These are phyloP conservation scores for Lipomyces yamanashiensis DNA, from an alignment of 805 yeast species.

Conservation along the genomic window DNA sequence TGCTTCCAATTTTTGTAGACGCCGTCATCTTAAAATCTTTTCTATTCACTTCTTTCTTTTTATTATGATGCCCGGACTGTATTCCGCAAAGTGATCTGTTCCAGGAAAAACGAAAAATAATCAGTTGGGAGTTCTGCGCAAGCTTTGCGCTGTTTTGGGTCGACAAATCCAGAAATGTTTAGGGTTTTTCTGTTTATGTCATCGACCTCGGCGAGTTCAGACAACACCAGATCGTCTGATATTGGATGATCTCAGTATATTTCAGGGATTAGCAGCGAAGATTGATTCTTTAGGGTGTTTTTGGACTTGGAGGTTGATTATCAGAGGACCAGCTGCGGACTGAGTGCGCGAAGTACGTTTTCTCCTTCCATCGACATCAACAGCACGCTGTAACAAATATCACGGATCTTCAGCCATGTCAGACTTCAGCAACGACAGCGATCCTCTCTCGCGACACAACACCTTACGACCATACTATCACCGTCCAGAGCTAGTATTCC, in stretches of 20 bases:
- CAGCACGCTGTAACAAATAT: neutral
- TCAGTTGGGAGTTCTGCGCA: neutral
- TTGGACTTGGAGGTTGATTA: neutral
- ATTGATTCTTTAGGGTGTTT: no score
- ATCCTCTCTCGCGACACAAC: constrained; percentile 1
- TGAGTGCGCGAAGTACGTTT: no score
- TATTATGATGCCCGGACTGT: neutral
- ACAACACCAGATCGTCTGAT: no score
- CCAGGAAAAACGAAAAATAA: neutral
- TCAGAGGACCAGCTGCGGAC: neutral
- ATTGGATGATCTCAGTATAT: no score
- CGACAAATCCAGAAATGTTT: no score
- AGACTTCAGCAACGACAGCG: neutral
- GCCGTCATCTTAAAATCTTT: neutral
- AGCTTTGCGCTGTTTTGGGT: neutral
- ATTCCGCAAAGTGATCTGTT: neutral
- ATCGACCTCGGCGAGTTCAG: neutral
- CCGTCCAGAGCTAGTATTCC: constrained; percentile 34
- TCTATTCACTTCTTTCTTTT: neutral
- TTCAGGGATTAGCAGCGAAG: no score
- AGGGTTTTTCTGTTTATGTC: neutral
- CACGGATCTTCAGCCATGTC: neutral
- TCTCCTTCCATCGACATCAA: neutral
- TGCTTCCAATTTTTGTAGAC: constrained; percentile 2
- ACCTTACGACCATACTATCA: constrained; percentile 32